These are phyloP conservation scores for Gossypium laxum DNA, from an alignment of 441 rosid genomes.

Conservation along the genomic window DNA sequence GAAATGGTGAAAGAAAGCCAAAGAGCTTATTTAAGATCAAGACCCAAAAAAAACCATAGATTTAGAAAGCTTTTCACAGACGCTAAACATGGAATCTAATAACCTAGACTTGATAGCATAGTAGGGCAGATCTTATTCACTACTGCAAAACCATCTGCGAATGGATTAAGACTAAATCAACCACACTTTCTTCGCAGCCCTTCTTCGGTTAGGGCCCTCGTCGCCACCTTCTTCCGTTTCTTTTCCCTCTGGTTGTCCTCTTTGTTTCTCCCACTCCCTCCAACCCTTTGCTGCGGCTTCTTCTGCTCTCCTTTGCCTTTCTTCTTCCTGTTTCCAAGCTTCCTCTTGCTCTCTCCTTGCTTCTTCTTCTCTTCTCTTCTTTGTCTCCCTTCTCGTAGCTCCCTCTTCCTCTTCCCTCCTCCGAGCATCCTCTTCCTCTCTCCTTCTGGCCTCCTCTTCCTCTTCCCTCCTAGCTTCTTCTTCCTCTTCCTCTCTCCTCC, in stretches of 20 bases:
- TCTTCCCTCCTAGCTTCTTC: constrained; percentile 9
- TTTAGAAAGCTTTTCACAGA: neutral
- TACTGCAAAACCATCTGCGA: neutral
- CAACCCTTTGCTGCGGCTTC: neutral
- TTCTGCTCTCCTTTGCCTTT: neutral
- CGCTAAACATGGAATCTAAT: neutral
- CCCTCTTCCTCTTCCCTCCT: neutral
- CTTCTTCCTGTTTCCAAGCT: constrained; percentile 3
- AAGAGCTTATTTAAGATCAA: neutral
- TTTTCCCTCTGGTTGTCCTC: neutral
- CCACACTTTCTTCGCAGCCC: constrained; percentile 5
- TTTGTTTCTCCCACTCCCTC: no score
- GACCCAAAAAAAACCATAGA: neutral
- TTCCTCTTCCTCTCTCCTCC: constrained; percentile 25
- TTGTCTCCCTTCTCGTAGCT: constrained; percentile 15
- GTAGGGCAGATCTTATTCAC: constrained; percentile 2
- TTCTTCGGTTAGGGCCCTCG: neutral
- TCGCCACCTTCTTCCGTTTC: neutral
- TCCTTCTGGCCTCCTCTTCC: constrained; percentile 12
- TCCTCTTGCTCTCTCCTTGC: neutral
- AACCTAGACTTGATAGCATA: neutral
- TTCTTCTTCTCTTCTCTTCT: constrained; percentile 19
- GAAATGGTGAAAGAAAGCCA: neutral
- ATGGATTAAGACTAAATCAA: neutral
- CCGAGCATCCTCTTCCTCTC: constrained; percentile 11